Evolutionary conservation across 371 early-diverging fungal genomes (phyloP).

Genomic region (Circinella umbellata): DNA sequence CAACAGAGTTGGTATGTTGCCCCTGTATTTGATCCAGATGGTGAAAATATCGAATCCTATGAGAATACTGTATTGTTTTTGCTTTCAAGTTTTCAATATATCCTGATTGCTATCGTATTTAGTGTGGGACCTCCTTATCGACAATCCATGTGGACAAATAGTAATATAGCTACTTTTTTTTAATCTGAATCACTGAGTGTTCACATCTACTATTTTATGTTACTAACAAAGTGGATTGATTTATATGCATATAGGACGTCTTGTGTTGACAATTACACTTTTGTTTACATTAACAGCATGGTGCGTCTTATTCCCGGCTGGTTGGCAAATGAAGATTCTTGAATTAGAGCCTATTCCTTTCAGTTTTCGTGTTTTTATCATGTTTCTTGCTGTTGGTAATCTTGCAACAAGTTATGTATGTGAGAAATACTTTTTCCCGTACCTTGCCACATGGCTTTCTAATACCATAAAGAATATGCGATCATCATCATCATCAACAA

Average conservation of each 20-base stretch:
- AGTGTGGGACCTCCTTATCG: constrained; percentile 96
- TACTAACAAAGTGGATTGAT: neutral
- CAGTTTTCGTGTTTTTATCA: constrained; percentile 49
- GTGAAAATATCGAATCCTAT: constrained; percentile 70
- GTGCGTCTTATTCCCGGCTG: constrained; percentile 54
- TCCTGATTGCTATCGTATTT: constrained; percentile 87
- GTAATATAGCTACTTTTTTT: constrained; percentile 26
- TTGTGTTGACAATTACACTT: constrained; percentile 57
- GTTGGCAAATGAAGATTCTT: constrained; percentile 45
- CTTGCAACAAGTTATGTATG: constrained; percentile 50
- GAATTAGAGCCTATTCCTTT: constrained; percentile 62
- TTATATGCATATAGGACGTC: constrained; percentile 38
- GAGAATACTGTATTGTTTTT: constrained; percentile 94
- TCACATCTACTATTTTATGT: too few relatives aligned
- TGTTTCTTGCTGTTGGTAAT: constrained; percentile 51
- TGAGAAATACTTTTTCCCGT: constrained; percentile 58
- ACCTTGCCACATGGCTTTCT: constrained; percentile 27
- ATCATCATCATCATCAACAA: neutral
- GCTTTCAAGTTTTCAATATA: constrained; percentile 90
- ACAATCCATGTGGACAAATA: constrained; percentile 78
- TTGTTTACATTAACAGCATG: constrained; percentile 56
- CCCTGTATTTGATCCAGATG: constrained; percentile 68
- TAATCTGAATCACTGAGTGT: neutral
- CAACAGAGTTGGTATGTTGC: constrained; percentile 78
- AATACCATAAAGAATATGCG: constrained; percentile 10